Conservation (phyloP, 805 yeast species). For the Debaryomyces tyrocola region DNA sequence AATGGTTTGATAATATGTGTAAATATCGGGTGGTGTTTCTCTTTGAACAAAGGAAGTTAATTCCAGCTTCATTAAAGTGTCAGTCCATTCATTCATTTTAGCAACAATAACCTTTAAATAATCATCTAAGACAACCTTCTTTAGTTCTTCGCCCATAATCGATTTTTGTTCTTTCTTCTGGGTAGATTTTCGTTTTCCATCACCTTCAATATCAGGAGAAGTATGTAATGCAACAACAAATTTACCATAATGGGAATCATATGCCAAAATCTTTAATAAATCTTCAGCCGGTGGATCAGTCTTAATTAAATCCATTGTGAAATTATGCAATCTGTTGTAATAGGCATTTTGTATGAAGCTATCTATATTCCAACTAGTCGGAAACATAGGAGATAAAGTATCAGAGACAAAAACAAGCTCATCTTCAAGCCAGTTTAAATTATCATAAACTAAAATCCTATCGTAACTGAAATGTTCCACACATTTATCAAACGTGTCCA, state of each 20-base stretch:
- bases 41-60: constrained; percentile 62
- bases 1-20: constrained; percentile 50
- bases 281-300: constrained; percentile 79
- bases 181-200: constrained; percentile 15
- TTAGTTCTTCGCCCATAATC: constrained; percentile 68
- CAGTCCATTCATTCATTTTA: constrained; percentile 86
- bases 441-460: constrained; percentile 61
- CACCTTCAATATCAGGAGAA: constrained; percentile 13
- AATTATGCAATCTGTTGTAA: constrained; percentile 61
- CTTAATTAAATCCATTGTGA: constrained; percentile 63
- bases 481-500: constrained; percentile 68
- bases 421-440: constrained; percentile 80
- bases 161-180: constrained; percentile 47
- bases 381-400: constrained; percentile 60
- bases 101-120: constrained; percentile 67
- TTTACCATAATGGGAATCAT: constrained; percentile 63
- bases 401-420: constrained; percentile 69
- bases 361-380: constrained; percentile 73
- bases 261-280: constrained; percentile 71
- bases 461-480: constrained; percentile 50
- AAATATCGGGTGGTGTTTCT: constrained; percentile 70
- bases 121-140: constrained; percentile 72
- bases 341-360: constrained; percentile 62
- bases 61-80: constrained; percentile 66
- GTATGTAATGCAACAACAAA: constrained; percentile 28